These are phyloP conservation scores for Cladosporium cucumerinum DNA, from an alignment of 2,329 filamentous ascomycete genomes.

Conservation along the genomic window DNA sequence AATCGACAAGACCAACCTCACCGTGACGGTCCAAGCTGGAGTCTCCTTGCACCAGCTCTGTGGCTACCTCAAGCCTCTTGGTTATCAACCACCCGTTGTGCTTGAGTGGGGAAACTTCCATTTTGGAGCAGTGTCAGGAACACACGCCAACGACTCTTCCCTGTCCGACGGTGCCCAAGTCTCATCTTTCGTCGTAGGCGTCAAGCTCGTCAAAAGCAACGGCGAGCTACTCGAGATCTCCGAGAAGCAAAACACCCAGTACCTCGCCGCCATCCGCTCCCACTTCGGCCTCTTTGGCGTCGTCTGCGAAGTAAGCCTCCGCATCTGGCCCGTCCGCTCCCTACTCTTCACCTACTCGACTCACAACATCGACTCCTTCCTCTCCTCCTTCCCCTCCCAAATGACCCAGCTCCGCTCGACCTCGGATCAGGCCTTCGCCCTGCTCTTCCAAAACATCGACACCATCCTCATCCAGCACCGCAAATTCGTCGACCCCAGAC, in stretches of 20 bases:
- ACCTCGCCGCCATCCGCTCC: constrained; percentile 14
- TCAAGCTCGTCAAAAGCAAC: constrained; percentile 15
- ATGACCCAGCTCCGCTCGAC: background rate
- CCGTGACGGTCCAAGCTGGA: constrained; percentile 15
- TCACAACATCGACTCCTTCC: constrained; percentile 5
- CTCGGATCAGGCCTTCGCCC: constrained; percentile 16
- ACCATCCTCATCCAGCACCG: constrained; percentile 15
- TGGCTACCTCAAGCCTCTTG: constrained; percentile 15
- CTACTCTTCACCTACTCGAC: constrained; percentile 16
- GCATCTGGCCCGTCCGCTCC: constrained; percentile 14
- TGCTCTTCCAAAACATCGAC: constrained; percentile 17
- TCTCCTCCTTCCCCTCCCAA: constrained; percentile 3
- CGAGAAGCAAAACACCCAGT: constrained; percentile 10
- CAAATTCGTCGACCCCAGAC: constrained; percentile 8
- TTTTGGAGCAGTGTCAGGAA: constrained; percentile 15
- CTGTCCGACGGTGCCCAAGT: constrained; percentile 8
- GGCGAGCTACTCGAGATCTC: constrained; percentile 17
- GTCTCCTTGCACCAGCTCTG: constrained; percentile 16
- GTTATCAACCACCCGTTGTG: constrained; percentile 16
- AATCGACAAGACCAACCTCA: constrained; percentile 14
- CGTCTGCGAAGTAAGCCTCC: constrained; percentile 14
- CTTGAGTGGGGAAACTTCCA: constrained; percentile 20
- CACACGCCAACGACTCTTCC: constrained; percentile 16
- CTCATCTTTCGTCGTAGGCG: constrained; percentile 17
- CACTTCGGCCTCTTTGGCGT: constrained; percentile 19